Base-by-base conservation (phyloP, 208 protist genomes). In the Leishmania gerbilli region DNA sequence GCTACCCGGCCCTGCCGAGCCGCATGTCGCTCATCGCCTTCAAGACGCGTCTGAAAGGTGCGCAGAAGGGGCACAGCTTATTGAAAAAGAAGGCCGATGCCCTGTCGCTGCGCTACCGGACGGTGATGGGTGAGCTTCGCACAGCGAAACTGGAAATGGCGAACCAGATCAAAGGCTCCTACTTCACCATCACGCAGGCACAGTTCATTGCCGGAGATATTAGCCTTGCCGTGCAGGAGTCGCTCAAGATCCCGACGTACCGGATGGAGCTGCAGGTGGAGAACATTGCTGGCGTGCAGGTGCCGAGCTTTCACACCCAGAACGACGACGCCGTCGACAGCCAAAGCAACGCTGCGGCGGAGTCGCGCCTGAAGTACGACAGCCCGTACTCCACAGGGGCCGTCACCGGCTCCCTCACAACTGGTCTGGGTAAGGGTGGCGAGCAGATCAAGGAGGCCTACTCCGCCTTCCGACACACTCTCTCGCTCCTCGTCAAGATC, bases 61-160 rank as follows among this genome's bases (percentile, higher is more conserved):
- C 99, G 7, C 89, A 99, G 87, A 99, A 99, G 84, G 99, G 99
- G 15, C 98, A 99, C 93, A 97, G 90, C 71, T 94, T 99, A 69
- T 94, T 99, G 45, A 99, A 99, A 92, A 99, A 99, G 87, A 99
- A 99, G 90, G 92, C 97, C 37, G 99, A 99, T 90, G 99, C 99
- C 24, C 93, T 99, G n/a, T 97, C 92, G 24, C 84, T 99, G 76
- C 92, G 97, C 62, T 99, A 99, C 92, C 93, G 99, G 79, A 69
- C 85, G 37, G 96, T 99, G 79, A 90, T 99, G 83, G 89, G 87
- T 31, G 93, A 99, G 74, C 98, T 99, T 80, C 96, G 92, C 62
- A 90, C 94, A 24, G 92, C 94, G 0, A 98, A 98, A 81, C 84
- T 97, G 8, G 90, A 97, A 53, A 90, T 97, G 85, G 89, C 84